Evolutionary conservation across 1,139 yeast genomes (phyloP).

Genomic region (Kodamaea suecica): DNA sequence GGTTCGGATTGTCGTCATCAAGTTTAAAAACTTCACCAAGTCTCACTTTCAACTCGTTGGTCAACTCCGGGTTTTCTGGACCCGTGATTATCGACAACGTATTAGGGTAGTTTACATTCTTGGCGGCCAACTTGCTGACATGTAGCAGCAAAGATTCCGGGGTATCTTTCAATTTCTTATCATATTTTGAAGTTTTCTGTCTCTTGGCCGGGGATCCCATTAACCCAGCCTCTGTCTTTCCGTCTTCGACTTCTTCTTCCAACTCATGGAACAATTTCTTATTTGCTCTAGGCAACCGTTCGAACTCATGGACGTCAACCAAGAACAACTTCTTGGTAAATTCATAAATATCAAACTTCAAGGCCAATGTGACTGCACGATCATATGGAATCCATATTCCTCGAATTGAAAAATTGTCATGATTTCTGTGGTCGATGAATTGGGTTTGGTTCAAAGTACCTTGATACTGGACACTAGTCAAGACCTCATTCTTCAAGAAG

Average conservation of each 20-base stretch:
- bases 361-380: constrained; percentile 41
- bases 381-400: constrained; percentile 49
- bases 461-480: constrained; percentile 31
- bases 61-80: constrained; percentile 17
- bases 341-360: constrained; percentile 42
- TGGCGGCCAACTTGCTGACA: constrained; percentile 3
- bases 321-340: constrained; percentile 38
- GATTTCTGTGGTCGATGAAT: constrained; percentile 30
- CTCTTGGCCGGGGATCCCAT: constrained; percentile 19
- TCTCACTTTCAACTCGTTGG: constrained; percentile 19
- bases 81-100: constrained; percentile 19
- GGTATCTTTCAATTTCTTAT: neutral
- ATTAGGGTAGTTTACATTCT: constrained; percentile 21
- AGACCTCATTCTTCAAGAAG: constrained; percentile 34
- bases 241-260: constrained; percentile 3
- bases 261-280: constrained; percentile 14
- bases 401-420: constrained; percentile 24
- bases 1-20: constrained; percentile 13
- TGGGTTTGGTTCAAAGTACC: constrained; percentile 20
- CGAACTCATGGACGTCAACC: constrained; percentile 47
- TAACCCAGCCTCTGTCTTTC: constrained; percentile 11
- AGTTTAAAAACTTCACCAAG: constrained; percentile 22
- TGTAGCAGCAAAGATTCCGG: neutral
- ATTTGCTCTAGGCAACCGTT: constrained; percentile 30
- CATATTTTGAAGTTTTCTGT: constrained; percentile 9